Evolutionary conservation across 2,329 filamentous ascomycete species (phyloP).

Genomic region (Botryotinia globosa): DNA sequence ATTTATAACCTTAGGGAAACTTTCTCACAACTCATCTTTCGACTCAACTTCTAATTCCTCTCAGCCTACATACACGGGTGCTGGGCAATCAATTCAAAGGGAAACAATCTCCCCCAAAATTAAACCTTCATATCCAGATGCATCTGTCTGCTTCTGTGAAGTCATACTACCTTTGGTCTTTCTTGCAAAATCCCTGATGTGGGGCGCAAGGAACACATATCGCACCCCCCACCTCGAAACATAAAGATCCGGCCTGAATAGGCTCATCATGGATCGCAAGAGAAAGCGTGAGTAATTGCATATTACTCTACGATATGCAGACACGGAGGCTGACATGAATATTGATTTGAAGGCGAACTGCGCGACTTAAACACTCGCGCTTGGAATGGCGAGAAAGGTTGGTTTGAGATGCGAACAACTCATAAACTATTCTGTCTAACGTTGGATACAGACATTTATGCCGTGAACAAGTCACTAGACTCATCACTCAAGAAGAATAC

Average conservation of each 20-base stretch:
- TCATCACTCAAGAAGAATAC: constrained; percentile 98
- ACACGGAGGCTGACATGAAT: constrained; percentile 27
- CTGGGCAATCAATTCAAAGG: constrained; percentile 10
- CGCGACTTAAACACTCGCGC: constrained; percentile 82
- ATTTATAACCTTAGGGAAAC: constrained; percentile 10
- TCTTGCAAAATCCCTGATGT: constrained; percentile 39
- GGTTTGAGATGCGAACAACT: constrained; percentile 25
- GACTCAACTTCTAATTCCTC: background rate
- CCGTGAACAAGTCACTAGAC: constrained; percentile 75
- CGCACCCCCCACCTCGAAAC: constrained; percentile 28
- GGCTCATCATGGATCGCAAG: constrained; percentile 57
- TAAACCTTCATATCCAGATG: constrained; percentile 36
- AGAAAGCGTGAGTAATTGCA: constrained; percentile 53
- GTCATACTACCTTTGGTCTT: constrained; percentile 36
- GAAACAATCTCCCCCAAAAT: background rate
- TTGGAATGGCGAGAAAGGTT: constrained; percentile 88
- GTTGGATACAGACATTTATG: constrained; percentile 31
- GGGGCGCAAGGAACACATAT: constrained; percentile 35
- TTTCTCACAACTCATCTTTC: background rate
- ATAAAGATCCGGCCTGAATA: constrained; percentile 25
- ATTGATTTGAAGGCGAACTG: constrained; percentile 67
- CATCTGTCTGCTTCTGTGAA: constrained; percentile 38
- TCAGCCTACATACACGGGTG: background rate
- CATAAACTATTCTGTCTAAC: constrained; percentile 24
- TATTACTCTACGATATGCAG: background rate